Conservation (phyloP, 441 rosid genomes). For the Pelargonium myrrhifolium region DNA sequence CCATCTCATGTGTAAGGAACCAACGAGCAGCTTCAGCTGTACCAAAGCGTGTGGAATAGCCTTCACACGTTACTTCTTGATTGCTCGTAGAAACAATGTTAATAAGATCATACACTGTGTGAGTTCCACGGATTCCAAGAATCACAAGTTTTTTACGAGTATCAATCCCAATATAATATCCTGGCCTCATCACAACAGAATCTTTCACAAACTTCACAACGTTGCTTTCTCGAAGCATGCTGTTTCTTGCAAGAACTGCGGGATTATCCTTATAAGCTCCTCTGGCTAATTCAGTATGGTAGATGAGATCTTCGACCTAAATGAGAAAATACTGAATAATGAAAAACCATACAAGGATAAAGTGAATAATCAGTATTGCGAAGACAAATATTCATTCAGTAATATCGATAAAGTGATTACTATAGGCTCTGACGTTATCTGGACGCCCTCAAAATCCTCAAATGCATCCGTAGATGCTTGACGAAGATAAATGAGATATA, state of each 20-base stretch:
- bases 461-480: constrained; percentile 60
- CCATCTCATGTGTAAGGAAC: constrained; percentile 76
- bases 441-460: constrained; percentile 65
- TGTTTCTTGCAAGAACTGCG: constrained; percentile 53
- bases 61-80: constrained; percentile 76
- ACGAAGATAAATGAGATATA: constrained; percentile 80
- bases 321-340: constrained; percentile 17
- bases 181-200: constrained; percentile 91
- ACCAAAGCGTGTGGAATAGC: constrained; percentile 87
- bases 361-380: too few relatives aligned
- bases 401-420: constrained; percentile 36
- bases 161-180: constrained; percentile 76
- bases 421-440: constrained; percentile 51
- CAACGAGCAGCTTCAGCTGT: constrained; percentile 90
- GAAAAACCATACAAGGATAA: neutral
- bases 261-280: constrained; percentile 60
- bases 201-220: constrained; percentile 63
- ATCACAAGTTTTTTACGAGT: constrained; percentile 65
- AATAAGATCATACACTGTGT: constrained; percentile 73
- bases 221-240: constrained; percentile 75
- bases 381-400: constrained; percentile 6
- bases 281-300: constrained; percentile 79
- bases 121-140: constrained; percentile 77
- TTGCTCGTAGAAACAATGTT: constrained; percentile 71
- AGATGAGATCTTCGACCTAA: constrained; percentile 79